phyloP scores from a whole-genome alignment of 495 filamentous ascomycete species.

The Usnea hakonensis region DNA sequence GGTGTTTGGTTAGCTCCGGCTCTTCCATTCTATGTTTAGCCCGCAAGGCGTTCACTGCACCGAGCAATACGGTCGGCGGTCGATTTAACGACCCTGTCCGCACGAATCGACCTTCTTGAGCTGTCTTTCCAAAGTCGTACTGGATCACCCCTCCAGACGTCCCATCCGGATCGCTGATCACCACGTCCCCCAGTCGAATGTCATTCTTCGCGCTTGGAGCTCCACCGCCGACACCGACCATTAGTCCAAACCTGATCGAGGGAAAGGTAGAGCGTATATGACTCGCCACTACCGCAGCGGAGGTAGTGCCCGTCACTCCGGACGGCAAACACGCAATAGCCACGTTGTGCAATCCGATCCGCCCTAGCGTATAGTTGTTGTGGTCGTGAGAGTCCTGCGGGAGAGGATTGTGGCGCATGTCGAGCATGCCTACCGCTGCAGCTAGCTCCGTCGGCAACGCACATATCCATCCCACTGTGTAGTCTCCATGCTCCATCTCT shows the following conservation, averaged over 20 bases:
- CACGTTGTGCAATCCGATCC: constrained; percentile 32
- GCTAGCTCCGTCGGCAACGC: constrained; percentile 37
- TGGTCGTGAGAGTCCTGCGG: constrained; percentile 20
- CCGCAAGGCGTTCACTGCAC: constrained; percentile 23
- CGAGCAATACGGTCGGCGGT: constrained; percentile 29
- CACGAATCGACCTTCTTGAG: constrained; percentile 23
- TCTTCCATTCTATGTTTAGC: constrained; percentile 22
- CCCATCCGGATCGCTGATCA: constrained; percentile 33
- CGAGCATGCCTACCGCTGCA: constrained; percentile 41
- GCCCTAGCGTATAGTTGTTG: constrained; percentile 34
- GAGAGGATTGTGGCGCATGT: constrained; percentile 35
- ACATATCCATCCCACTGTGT: constrained; percentile 46
- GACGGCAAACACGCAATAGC: constrained; percentile 28
- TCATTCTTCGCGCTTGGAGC: constrained; percentile 30
- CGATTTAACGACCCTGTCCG: constrained; percentile 32
- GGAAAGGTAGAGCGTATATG: constrained; percentile 32
- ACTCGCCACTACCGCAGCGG: constrained; percentile 28
- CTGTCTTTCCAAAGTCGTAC: constrained; percentile 37
- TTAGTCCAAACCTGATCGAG: constrained; percentile 32
- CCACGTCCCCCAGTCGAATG: constrained; percentile 39
- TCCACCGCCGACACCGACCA: constrained; percentile 37
- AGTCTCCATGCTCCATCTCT: constrained; percentile 30
- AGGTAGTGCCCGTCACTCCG: neutral
- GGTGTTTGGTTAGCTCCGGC: constrained; percentile 14
- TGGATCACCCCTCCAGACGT: constrained; percentile 34